Conservation (phyloP, 129 eudicot genomes). For the Heracleum sosnowskyi region DNA sequence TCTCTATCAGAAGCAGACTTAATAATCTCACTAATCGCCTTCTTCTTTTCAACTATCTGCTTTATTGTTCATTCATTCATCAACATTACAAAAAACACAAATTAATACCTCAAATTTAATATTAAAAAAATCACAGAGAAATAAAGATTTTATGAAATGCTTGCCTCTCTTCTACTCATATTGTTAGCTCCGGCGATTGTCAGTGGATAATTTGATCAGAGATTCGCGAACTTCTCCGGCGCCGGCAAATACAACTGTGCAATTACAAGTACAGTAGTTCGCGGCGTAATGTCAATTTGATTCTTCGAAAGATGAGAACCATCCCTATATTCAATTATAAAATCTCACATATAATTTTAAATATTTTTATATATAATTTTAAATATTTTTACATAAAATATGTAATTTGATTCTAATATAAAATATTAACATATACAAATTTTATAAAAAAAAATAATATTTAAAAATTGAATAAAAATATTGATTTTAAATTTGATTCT, state of each 20-base stretch:
- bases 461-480: no score
- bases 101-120: neutral
- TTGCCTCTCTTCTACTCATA: neutral
- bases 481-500: no score
- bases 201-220: neutral
- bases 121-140: neutral
- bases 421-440: no score
- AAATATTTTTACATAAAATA: no score
- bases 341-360: no score
- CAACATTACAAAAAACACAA: neutral
- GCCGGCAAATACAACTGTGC: neutral
- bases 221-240: neutral
- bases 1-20: slow-evolving; percentile 50
- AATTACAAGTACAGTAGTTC: neutral
- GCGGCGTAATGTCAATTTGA: neutral
- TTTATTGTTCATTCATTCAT: neutral
- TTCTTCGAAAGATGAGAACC: no score
- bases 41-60: slow-evolving; percentile 67
- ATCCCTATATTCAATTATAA: no score
- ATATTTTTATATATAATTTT: no score
- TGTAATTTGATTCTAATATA: no score
- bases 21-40: slow-evolving; percentile 37
- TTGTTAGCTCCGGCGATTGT: neutral
- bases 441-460: no score
- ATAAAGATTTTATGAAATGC: neutral